phyloP scores from a whole-genome alignment of 2,329 filamentous ascomycete genomes.

The Colletotrichum limetticola region DNA sequence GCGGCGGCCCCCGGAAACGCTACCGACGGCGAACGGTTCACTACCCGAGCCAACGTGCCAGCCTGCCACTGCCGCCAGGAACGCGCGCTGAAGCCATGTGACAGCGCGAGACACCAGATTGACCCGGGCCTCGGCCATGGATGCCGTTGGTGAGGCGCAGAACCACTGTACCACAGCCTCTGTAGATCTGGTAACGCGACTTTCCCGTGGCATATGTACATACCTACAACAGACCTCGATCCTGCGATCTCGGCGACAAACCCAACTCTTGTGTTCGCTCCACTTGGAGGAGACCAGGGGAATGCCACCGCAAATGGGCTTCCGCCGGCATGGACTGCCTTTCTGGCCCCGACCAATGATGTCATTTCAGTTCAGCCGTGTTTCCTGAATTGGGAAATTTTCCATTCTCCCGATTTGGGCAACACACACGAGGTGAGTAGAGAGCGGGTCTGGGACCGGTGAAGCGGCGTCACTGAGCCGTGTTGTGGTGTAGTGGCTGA shows the following conservation, averaged over 20 bases:
- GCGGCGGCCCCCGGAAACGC: conserved; percentile 2
- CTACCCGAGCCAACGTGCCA: neutral
- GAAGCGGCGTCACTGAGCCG: neutral
- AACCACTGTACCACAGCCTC: neutral
- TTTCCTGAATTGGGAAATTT: conserved; percentile 4
- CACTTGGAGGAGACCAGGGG: conserved; percentile 8
- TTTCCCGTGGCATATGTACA: neutral
- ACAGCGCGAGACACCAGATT: conserved; percentile 7
- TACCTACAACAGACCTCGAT: neutral
- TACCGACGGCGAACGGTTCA: conserved; percentile 1
- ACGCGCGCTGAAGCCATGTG: conserved; percentile 14
- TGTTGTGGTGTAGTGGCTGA: neutral
- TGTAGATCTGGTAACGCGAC: neutral
- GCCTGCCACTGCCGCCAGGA: neutral
- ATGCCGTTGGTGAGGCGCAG: neutral
- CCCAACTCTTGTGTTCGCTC: neutral
- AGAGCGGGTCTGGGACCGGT: neutral
- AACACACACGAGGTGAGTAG: conserved; percentile 21
- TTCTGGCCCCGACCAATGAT: conserved; percentile 13
- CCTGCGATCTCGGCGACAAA: conserved; percentile 19
- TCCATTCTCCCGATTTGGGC: conserved; percentile 1
- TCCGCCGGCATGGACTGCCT: conserved; percentile 18
- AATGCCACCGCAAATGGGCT: conserved; percentile 3
- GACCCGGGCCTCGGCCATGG: neutral
- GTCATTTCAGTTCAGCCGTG: conserved; percentile 11